Evolutionary conservation across 495 filamentous ascomycete species (phyloP).

Genomic region (Terfezia boudieri): DNA sequence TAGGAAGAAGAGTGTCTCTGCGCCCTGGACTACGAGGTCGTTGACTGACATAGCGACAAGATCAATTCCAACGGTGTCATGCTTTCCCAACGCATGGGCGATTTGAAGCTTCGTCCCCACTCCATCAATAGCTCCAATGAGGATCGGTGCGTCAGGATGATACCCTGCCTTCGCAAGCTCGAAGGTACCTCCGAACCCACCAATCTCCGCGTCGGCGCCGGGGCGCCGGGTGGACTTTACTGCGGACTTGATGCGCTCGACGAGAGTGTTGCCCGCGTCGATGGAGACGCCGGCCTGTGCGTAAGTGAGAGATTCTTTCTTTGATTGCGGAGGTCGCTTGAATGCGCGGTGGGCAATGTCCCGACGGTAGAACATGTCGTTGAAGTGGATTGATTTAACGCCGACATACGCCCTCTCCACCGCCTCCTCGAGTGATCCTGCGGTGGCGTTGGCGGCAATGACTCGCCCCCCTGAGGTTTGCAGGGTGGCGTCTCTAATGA

Average conservation of each 20-base stretch:
- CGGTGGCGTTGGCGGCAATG: conserved; percentile 67
- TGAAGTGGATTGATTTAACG: conserved; percentile 57
- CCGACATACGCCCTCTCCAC: conserved; percentile 64
- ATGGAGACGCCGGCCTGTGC: conserved; percentile 85
- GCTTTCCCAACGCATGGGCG: conserved; percentile 66
- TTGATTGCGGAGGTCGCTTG: conserved; percentile 2
- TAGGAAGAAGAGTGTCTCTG: conserved; percentile 80
- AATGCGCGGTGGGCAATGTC: conserved; percentile 59
- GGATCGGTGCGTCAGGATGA: conserved; percentile 38
- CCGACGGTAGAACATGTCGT: conserved; percentile 76
- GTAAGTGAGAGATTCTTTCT: conserved; percentile 47
- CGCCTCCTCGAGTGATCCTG: conserved; percentile 50
- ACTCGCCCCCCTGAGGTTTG: conserved; percentile 70
- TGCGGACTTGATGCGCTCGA: conserved; percentile 65
- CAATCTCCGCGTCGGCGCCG: conserved; percentile 75
- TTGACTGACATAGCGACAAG: conserved; percentile 98
- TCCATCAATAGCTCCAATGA: conserved; percentile 83
- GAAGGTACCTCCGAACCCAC: conserved; percentile 83
- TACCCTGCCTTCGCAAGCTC: conserved; percentile 61
- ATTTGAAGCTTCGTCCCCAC: conserved; percentile 94
- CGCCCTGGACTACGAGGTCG: conserved; percentile 86
- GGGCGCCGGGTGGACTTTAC: conserved; percentile 59
- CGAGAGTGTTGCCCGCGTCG: conserved; percentile 72
- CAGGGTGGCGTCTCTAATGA: conserved; percentile 36
- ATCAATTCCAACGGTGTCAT: conserved; percentile 85